Conservation (phyloP, 306 rosid species). For the Aeschynomene evenia region DNA sequence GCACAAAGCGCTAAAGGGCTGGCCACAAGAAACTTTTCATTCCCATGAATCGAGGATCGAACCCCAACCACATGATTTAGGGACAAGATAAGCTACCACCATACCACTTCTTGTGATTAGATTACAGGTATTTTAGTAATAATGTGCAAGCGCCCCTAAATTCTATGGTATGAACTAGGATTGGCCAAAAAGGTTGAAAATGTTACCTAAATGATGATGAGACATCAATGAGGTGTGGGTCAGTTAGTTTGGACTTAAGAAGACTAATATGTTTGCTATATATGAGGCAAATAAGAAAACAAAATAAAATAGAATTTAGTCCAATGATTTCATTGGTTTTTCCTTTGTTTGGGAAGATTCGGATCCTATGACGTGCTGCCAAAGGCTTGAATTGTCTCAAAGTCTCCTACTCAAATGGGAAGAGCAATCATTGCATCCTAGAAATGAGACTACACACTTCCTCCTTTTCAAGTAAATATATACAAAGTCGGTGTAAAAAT, state of each 20-base stretch:
- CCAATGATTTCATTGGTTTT: background rate
- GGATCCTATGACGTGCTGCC: constrained; percentile 37
- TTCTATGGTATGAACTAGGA: background rate
- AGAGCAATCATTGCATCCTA: constrained; percentile 14
- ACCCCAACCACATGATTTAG: no score
- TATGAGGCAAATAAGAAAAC: background rate
- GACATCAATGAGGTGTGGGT: background rate
- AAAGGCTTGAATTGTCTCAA: constrained; percentile 29
- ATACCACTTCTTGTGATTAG: no score
- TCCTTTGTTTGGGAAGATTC: constrained; percentile 8
- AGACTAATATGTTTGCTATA: background rate
- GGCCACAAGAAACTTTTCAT: no score
- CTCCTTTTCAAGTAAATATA: constrained; percentile 2
- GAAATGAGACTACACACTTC: constrained; percentile 8
- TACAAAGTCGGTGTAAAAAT: constrained; percentile 2
- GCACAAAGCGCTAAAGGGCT: no score
- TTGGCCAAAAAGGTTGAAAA: background rate
- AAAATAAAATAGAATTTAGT: background rate
- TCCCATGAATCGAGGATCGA: no score
- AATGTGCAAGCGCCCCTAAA: no score
- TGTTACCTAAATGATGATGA: background rate
- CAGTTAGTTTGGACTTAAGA: background rate
- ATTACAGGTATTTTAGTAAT: no score
- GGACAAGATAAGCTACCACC: no score
- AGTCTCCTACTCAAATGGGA: background rate